A percentile compares a stretch with the other conserved stretches of the same genome.
phyloP scores from a whole-genome alignment of 306 rosid genomes.

The Potentilla sterilis region DNA sequence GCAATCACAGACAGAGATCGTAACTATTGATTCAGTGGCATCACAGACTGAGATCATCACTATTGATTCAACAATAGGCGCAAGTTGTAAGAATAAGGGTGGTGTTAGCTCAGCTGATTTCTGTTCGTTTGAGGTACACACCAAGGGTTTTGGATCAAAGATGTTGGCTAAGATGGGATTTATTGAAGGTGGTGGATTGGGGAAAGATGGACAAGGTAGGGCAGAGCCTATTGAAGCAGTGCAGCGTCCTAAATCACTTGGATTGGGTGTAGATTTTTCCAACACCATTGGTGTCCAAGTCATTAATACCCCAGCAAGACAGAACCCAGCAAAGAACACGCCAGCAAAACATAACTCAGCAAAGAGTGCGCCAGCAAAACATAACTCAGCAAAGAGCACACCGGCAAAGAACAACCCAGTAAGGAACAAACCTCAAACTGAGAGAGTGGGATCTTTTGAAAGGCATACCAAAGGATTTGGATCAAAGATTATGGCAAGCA shows the following conservation, averaged over 20 bases:
- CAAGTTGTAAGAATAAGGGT: conserved; percentile 26
- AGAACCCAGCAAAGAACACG: conserved; percentile 5
- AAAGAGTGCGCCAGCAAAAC: not conserved
- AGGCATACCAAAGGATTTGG: conserved; percentile 88
- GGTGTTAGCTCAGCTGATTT: conserved; percentile 37
- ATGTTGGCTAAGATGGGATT: conserved; percentile 98
- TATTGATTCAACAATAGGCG: conserved; percentile 29
- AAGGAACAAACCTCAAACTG: conserved; percentile 29
- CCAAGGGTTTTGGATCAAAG: conserved; percentile 92
- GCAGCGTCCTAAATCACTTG: conserved; percentile 88
- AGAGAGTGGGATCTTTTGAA: conserved; percentile 61
- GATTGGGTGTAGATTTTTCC: conserved; percentile 77
- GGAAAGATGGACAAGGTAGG: conserved; percentile 82
- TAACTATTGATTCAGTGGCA: conserved; percentile 36
- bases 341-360: not conserved
- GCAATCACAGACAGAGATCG: conserved; percentile 45
- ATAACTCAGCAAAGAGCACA: not conserved
- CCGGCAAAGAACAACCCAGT: conserved; percentile 20
- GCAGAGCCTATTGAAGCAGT: conserved; percentile 74
- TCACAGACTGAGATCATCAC: conserved; percentile 39
- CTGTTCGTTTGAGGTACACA: conserved; percentile 78
- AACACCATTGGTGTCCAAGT: conserved; percentile 24
- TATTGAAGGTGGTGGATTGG: conserved; percentile 76
- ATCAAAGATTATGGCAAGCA: conserved; percentile 91
- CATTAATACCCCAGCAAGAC: not conserved